Evolutionary conservation across 257 asterid genomes (phyloP).

Genomic region (Haberlea rhodopensis): DNA sequence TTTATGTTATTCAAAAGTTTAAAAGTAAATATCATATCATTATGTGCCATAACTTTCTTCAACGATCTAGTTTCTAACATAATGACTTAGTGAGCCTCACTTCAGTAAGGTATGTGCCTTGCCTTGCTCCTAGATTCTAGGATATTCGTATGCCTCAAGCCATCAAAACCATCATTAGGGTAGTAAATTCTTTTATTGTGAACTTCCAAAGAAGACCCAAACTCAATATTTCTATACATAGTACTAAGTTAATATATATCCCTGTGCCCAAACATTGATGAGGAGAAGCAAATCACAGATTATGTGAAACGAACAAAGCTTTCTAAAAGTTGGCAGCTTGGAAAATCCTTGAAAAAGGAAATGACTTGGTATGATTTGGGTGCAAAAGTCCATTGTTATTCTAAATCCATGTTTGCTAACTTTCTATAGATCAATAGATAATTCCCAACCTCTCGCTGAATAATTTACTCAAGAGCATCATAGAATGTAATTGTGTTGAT

Average conservation of each 20-base stretch:
- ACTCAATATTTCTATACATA: too few species aligned
- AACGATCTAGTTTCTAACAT: neutral
- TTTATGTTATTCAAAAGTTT: neutral
- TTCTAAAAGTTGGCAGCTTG: conserved; percentile 16
- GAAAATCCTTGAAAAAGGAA: conserved; percentile 14
- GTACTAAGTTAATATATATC: neutral
- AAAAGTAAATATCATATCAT: neutral
- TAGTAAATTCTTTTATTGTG: neutral
- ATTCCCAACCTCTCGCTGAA: conserved; percentile 5
- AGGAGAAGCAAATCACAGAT: neutral
- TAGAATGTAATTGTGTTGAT: conserved; percentile 2
- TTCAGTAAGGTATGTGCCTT: too few species aligned
- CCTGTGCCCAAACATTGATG: neutral
- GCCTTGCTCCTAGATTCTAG: neutral
- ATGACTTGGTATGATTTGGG: conserved; percentile 9
- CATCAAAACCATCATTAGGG: neutral
- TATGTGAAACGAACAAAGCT: neutral
- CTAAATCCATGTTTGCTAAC: neutral
- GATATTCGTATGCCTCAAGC: neutral
- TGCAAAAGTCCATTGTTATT: conserved; percentile 1
- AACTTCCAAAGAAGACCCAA: neutral
- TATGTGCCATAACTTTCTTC: neutral
- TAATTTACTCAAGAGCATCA: conserved; percentile 15
- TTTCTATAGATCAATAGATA: conserved; percentile 1
- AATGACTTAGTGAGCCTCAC: neutral